Base-by-base conservation (phyloP, 306 rosid species). In the Cucurbita argyrosperma region DNA sequence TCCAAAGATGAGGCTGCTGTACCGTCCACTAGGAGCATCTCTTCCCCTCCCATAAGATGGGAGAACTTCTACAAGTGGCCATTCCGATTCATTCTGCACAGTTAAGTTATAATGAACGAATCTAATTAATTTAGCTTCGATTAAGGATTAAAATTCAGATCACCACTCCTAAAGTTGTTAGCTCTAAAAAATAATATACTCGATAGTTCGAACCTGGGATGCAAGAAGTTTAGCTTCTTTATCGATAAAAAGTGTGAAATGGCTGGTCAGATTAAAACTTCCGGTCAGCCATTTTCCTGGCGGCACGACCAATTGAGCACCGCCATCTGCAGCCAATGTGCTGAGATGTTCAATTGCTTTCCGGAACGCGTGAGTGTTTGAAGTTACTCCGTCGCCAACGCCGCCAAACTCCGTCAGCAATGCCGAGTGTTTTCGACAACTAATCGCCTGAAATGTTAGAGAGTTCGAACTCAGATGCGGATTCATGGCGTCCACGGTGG, bases 201-300 rank as follows among this genome's bases (percentile, higher is more conserved):
- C 4, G 2, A 30, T 30, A 30, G 49, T 12, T 46, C 42, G 52
- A 19, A 89, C 99, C 96, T 89, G 92, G 59, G 96, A 83, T n/a
- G 66, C 99, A 56, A 94, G 97, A 74, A 91, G 75, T 0, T 85
- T 84, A 12, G 97, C 97, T 81, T 87, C 96, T 74, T 87, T 89
- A 2, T 94, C 85, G 14, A 94, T 78, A 79, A 86, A 90, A 15
- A 93, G 84, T 67, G 97, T 93, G 86, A 93, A 93, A 74, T 89
- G 92, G 75, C 95, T 91, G 10, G 95, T 91, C 79, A 94, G 89
- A 76, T 89, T 91, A 85, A 94, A 91, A 79, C 97, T 89, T 0
- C 96, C 99, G 13, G 97, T 91, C 10, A 91, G 74, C 99, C 99
- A 94, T 78, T 81, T 94, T 5, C 97, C 99, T 0, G 96, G 86